A percentile compares a stretch with the other conserved stretches of the same genome.
These are phyloP conservation scores for Candida silvicultrix DNA, from an alignment of 805 yeast genomes.

Conservation along the genomic window DNA sequence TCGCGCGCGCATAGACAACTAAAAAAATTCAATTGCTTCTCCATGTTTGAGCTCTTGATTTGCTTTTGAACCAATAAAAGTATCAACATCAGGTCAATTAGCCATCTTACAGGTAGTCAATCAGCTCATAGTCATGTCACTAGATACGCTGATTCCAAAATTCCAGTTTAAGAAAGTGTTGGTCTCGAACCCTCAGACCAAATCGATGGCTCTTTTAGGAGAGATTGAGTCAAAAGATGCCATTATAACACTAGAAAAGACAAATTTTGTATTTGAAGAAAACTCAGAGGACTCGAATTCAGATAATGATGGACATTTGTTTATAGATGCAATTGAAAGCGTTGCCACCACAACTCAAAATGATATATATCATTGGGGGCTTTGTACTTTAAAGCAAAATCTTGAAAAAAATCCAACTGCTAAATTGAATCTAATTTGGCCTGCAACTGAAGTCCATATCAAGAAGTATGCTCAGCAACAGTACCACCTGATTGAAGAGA, in stretches of 20 bases:
- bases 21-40: not conserved
- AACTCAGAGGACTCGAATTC: constrained; percentile 15
- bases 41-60: not conserved
- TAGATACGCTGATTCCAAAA: constrained; percentile 6
- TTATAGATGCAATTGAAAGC: constrained; percentile 22
- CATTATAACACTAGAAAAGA: constrained; percentile 65
- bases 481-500: constrained; percentile 64
- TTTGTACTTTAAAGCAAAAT: constrained; percentile 42
- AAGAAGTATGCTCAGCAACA: constrained; percentile 61
- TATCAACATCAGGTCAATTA: not conserved
- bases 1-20: not conserved
- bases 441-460: constrained; percentile 85
- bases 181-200: constrained; percentile 58
- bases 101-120: not conserved
- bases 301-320: constrained; percentile 24
- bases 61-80: not conserved
- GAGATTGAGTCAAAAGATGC: constrained; percentile 54
- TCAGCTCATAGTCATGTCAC: not conserved
- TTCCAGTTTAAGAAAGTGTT: constrained; percentile 46
- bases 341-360: constrained; percentile 48
- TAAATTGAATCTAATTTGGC: constrained; percentile 74
- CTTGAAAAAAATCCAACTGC: constrained; percentile 47
- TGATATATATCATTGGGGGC: constrained; percentile 84
- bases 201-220: constrained; percentile 65
- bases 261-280: constrained; percentile 45